Base-by-base conservation (phyloP, 1,284 basidiomycete genomes). In the Leucoagaricus sp. region DNA sequence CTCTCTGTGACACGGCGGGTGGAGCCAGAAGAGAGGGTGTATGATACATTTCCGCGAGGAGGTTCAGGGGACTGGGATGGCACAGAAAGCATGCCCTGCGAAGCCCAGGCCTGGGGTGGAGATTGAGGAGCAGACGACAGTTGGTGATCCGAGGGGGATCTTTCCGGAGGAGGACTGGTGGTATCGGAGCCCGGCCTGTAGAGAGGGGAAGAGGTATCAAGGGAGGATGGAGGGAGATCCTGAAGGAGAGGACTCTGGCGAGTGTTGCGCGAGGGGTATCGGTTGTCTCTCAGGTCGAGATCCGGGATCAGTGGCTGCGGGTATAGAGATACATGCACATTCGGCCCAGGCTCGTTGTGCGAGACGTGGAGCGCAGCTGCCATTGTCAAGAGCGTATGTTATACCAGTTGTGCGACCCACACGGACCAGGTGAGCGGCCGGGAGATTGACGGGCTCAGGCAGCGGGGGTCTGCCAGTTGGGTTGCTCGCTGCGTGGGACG, bases 251-350 rank as follows among this genome's bases (percentile, higher is more conserved):
- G 9, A 21, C 40, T 54, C 59, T 47, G 44, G 47, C 49, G 53
- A 34, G 29, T 36, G 17, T 26, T 49, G 17, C 46, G 58, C 28
- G 79, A 67, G 15, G 85, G 84, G 68, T 86, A 86, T 63, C 85
- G 77, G 66, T 79, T 78, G 72, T 85, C 84, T 65, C 78, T 76
- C 67, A 83, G 78, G 69, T 86, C 83, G 61, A 83, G 75, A 57
- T 85, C 84, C 53, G 79, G 73, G 61, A 83, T 76, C 50, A 88
- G 75, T 41, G 78, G 72, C 63, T 76, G 76, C 53, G 83, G 73
- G 70, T 85, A 82, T 46, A 73, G 64, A 36, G 66, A 62, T 21
- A 69, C 50, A 58, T 66, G 65, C 40, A 69, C 58, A 55, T 67
- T 71, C 42, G 73, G 65, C 31, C 64, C 66, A 31, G 68, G 55